A percentile compares a stretch with the other conserved stretches of the same genome.
Evolutionary conservation across 192 early-diverging fungal genomes (phyloP).

Genomic region (Geranomyces variabilis): DNA sequence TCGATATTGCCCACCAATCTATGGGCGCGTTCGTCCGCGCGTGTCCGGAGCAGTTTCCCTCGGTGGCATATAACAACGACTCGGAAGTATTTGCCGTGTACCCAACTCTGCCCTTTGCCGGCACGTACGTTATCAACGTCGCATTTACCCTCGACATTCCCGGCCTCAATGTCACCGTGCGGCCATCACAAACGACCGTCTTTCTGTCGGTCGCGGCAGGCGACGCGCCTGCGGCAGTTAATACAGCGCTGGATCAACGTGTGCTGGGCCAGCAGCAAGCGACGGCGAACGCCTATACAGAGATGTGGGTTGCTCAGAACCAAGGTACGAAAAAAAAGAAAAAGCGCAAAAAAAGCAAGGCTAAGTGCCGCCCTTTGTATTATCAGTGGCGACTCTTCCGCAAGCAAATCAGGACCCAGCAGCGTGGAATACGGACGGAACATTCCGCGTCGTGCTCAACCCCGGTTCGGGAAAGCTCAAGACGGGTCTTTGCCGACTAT

Average conservation of each 20-base stretch:
- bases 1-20: slow-evolving; percentile 27
- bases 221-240: background rate
- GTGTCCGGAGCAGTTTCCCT: slow-evolving; percentile 21
- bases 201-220: background rate
- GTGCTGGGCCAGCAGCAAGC: background rate
- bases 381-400: background rate
- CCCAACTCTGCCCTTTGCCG: slow-evolving; percentile 24
- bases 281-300: background rate
- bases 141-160: slow-evolving; percentile 21
- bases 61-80: background rate
- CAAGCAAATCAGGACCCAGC: background rate
- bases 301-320: slow-evolving; percentile 15
- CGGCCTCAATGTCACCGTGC: slow-evolving; percentile 15
- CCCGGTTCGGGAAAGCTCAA: slow-evolving; percentile 7
- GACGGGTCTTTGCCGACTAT: slow-evolving; percentile 13
- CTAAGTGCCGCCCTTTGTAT: background rate
- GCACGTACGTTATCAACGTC: slow-evolving; percentile 19
- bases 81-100: slow-evolving; percentile 9
- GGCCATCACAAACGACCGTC: slow-evolving; percentile 11
- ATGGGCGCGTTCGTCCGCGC: slow-evolving; percentile 14
- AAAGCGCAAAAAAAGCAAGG: background rate
- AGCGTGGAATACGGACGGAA: slow-evolving; percentile 19
- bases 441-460: slow-evolving; percentile 20
- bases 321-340: background rate
- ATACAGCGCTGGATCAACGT: background rate